These are phyloP conservation scores for Plenodomus lindquistii DNA, from an alignment of 2,329 filamentous ascomycete genomes.

Conservation along the genomic window DNA sequence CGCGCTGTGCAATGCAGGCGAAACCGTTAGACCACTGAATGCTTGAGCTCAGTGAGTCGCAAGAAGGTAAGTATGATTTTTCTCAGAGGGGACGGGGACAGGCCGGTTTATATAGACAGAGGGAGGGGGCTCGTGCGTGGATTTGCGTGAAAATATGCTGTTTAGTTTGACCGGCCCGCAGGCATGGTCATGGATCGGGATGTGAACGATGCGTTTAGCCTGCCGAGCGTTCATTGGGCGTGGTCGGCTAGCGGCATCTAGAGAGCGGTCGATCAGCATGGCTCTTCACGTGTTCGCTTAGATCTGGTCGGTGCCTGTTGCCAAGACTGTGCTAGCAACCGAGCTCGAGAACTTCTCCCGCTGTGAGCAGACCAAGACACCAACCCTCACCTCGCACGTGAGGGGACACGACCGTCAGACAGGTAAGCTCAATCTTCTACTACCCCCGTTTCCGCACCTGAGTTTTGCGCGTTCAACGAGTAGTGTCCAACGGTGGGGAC, in stretches of 20 bases:
- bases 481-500: no score
- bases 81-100: background rate
- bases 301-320: background rate
- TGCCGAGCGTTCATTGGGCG: no score
- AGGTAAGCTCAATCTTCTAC: background rate
- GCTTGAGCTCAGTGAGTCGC: constrained; percentile 32
- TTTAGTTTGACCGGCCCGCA: background rate
- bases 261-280: no score
- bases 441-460: background rate
- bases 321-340: background rate
- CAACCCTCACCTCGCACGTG: background rate
- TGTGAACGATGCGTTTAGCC: no score
- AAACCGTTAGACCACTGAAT: constrained; percentile 28
- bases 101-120: constrained; percentile 1
- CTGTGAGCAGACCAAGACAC: background rate
- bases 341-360: background rate
- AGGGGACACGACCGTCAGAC: background rate
- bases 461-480: no score
- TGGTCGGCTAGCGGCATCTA: no score
- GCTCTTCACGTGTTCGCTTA: background rate
- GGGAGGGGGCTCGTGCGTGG: background rate
- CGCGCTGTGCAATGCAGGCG: constrained; percentile 44
- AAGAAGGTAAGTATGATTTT: constrained; percentile 31
- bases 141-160: no score
- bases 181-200: no score